A percentile compares a stretch with the other conserved stretches of the same genome.
These are phyloP conservation scores for Isatis tinctoria DNA, from an alignment of 345 rosid genomes.

Conservation along the genomic window DNA sequence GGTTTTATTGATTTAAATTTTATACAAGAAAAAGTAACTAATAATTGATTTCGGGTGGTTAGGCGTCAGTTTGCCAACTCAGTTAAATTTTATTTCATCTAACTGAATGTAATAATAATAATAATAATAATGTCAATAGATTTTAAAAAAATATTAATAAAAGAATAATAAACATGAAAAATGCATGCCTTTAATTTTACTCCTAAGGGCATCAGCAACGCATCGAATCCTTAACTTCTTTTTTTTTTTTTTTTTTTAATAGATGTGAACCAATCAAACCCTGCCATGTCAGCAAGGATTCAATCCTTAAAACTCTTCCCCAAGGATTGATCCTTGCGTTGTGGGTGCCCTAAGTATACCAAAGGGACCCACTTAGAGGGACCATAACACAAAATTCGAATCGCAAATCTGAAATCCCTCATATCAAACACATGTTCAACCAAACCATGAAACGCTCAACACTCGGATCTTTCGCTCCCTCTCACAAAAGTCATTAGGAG, in stretches of 20 bases:
- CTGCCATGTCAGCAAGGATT: no score
- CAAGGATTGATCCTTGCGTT: no score
- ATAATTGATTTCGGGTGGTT: constrained; percentile 15
- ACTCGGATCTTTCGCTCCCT: neutral
- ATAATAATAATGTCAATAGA: constrained; percentile 10
- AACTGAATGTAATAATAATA: constrained; percentile 8
- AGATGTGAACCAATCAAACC: no score
- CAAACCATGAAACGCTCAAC: constrained; percentile 19
- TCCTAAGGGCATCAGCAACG: no score
- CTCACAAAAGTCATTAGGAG: neutral
- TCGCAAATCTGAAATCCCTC: constrained; percentile 11
- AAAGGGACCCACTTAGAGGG: constrained; percentile 19
- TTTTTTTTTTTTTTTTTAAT: no score
- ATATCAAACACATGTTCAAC: constrained; percentile 29
- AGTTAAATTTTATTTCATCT: neutral
- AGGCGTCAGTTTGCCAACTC: constrained; percentile 21
- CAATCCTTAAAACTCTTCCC: no score
- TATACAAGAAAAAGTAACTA: neutral
- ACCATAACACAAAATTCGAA: constrained; percentile 16
- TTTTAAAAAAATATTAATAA: neutral
- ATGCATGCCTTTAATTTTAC: constrained; percentile 30
- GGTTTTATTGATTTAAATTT: neutral
- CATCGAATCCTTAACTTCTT: no score
- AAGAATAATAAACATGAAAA: constrained; percentile 16
- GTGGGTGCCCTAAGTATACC: no score